phyloP scores from a whole-genome alignment of 2,329 filamentous ascomycete species.

The Hypoxylon sp. region DNA sequence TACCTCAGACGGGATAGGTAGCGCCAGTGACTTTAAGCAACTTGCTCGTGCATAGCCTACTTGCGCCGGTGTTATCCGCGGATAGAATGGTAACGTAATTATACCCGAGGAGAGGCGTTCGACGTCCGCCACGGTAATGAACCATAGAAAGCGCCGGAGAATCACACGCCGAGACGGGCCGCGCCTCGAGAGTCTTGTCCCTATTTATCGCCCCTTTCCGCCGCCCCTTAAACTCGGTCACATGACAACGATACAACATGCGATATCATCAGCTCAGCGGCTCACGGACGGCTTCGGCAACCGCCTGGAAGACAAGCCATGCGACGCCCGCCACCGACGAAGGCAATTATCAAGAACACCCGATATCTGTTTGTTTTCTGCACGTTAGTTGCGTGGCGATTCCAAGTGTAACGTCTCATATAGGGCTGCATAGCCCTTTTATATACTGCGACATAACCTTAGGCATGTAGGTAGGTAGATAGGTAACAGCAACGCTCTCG shows the following conservation, averaged over 20 bases:
- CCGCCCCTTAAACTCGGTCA: slow-evolving; percentile 20
- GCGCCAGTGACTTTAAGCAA: slow-evolving; percentile 13
- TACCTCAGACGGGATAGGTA: not conserved
- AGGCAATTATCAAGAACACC: not conserved
- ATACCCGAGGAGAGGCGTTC: slow-evolving; percentile 16
- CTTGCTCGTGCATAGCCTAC: not conserved
- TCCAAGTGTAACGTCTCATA: slow-evolving; percentile 37
- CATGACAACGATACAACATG: slow-evolving; percentile 26
- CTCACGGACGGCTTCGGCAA: slow-evolving; percentile 10
- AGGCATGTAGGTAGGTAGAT: no score
- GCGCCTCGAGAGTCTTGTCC: not conserved
- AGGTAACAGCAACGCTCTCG: slow-evolving; percentile 1
- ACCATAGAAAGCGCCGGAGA: slow-evolving; percentile 16
- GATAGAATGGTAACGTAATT: slow-evolving; percentile 10
- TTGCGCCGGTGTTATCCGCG: slow-evolving; percentile 16
- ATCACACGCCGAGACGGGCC: slow-evolving; percentile 25
- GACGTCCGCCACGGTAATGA: slow-evolving; percentile 21
- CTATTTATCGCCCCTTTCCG: slow-evolving; percentile 18
- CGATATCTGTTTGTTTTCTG: slow-evolving; percentile 14
- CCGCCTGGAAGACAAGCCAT: slow-evolving; percentile 14
- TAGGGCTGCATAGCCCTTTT: slow-evolving; percentile 37
- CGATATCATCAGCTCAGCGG: slow-evolving; percentile 24
- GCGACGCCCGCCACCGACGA: slow-evolving; percentile 6
- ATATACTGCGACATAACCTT: slow-evolving; percentile 10
- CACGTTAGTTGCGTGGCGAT: slow-evolving; percentile 13